Conservation (phyloP, 345 rosid genomes). For the Ceriops tagal region DNA sequence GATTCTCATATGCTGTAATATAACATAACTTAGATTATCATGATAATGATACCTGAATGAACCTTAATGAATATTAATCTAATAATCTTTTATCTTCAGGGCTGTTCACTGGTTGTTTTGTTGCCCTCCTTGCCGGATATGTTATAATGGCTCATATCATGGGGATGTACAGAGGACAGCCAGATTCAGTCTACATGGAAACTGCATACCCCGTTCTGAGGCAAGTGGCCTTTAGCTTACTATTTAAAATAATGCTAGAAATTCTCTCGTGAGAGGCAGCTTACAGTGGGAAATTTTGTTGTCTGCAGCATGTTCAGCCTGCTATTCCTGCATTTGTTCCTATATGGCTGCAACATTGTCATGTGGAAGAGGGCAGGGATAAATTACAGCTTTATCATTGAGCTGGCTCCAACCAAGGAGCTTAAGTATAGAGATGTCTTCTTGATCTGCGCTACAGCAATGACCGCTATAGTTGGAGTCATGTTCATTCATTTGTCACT, state of each 20-base stretch:
- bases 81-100: conserved; percentile 45
- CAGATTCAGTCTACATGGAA: conserved; percentile 85
- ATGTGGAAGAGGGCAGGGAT: conserved; percentile 90
- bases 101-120: conserved; percentile 84
- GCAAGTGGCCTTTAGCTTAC: conserved; percentile 39
- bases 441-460: conserved; percentile 71
- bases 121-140: conserved; percentile 85
- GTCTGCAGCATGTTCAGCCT: conserved; percentile 90
- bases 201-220: conserved; percentile 92
- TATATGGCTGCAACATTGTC: conserved; percentile 94
- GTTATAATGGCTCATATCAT: conserved; percentile 78
- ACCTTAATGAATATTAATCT: not conserved
- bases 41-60: not conserved
- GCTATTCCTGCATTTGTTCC: conserved; percentile 74
- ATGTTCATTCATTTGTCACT: conserved; percentile 78
- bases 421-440: conserved; percentile 89
- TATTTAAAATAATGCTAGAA: conserved; percentile 1
- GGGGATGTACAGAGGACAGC: conserved; percentile 67
- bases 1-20: no score
- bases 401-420: conserved; percentile 71
- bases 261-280: not conserved
- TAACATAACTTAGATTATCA: not conserved
- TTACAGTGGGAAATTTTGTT: conserved; percentile 14
- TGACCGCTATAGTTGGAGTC: conserved; percentile 75
- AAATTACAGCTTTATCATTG: conserved; percentile 90